These are phyloP conservation scores for Eutrema japonicum DNA, from an alignment of 345 rosid species.

Conservation along the genomic window DNA sequence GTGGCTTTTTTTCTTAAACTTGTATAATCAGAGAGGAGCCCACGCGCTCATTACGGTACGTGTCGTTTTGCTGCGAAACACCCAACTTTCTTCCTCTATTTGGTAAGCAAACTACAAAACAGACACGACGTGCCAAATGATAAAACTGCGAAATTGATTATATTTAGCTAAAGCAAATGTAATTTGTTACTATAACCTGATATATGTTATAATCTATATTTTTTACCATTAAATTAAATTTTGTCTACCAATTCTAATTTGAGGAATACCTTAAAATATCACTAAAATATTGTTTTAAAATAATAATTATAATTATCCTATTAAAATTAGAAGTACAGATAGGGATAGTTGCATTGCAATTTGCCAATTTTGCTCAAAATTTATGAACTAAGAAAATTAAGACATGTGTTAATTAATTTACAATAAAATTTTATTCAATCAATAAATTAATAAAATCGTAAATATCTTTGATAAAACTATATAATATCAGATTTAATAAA, in stretches of 20 bases:
- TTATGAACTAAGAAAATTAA: too few relatives aligned
- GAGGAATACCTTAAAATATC: too few relatives aligned
- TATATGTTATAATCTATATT: neutral
- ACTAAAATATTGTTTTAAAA: too few relatives aligned
- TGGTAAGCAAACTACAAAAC: neutral
- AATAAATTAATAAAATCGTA: neutral
- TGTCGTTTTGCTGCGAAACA: conserved; percentile 7
- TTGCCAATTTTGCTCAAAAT: neutral
- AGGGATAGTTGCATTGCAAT: neutral
- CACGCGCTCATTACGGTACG: conserved; percentile 26
- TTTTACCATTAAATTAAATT: neutral
- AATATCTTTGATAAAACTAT: neutral
- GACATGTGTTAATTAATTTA: too few relatives aligned
- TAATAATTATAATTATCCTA: neutral
- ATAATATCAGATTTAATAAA: neutral
- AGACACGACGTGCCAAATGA: too few relatives aligned
- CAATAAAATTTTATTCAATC: neutral
- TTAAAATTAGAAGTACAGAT: neutral
- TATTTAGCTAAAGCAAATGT: neutral
- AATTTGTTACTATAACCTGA: neutral
- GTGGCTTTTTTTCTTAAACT: neutral
- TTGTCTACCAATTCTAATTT: neutral
- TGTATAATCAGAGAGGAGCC: conserved; percentile 5
- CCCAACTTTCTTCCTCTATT: too few relatives aligned
- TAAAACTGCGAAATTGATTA: too few relatives aligned